A percentile compares a stretch with the other conserved stretches of the same genome.
Evolutionary conservation across 2,329 filamentous ascomycete species (phyloP).

Genomic region (Akanthomyces dipterigenus): DNA sequence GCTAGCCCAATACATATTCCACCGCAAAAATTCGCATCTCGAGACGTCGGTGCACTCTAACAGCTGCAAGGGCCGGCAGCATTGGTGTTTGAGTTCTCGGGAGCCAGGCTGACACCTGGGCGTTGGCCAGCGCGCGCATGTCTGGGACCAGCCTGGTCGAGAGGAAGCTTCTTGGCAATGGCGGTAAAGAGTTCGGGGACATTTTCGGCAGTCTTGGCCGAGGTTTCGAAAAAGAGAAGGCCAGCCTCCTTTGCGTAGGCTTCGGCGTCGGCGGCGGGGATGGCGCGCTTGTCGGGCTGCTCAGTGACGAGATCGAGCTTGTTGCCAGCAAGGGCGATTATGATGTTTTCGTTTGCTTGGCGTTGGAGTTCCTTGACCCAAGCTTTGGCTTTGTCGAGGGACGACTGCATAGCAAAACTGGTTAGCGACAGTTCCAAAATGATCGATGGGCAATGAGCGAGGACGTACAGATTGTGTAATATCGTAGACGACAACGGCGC

Average conservation of each 20-base stretch:
- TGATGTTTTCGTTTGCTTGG: slow-evolving; percentile 99
- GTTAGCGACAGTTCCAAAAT: slow-evolving; percentile 14
- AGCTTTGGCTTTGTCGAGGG: slow-evolving; percentile 96
- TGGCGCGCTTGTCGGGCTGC: slow-evolving; percentile 91
- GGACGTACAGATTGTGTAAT: slow-evolving; percentile 91
- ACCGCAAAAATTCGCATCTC: background rate
- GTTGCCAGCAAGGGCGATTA: slow-evolving; percentile 96
- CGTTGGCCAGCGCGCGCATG: slow-evolving; percentile 64
- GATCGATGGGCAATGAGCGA: background rate
- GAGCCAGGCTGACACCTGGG: slow-evolving; percentile 50
- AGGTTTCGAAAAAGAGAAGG: slow-evolving; percentile 96
- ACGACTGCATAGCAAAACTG: slow-evolving; percentile 53
- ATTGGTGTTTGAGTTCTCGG: slow-evolving; percentile 53
- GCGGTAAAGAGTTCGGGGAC: slow-evolving; percentile 93
- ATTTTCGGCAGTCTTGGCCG: slow-evolving; percentile 94
- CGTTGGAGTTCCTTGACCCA: slow-evolving; percentile 99
- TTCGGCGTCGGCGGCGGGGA: slow-evolving; percentile 82
- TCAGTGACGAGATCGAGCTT: slow-evolving; percentile 95
- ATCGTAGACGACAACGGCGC: slow-evolving; percentile 97
- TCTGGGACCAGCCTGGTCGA: slow-evolving; percentile 91
- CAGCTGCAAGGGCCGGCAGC: slow-evolving; percentile 50
- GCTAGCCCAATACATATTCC: slow-evolving; percentile 1
- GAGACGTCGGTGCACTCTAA: slow-evolving; percentile 25
- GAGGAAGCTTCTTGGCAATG: slow-evolving; percentile 94
- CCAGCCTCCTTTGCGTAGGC: slow-evolving; percentile 91